A percentile compares a stretch with the other conserved stretches of the same genome.
Conservation (phyloP, 2,329 filamentous ascomycete genomes). For the Talaromyces sp. region DNA sequence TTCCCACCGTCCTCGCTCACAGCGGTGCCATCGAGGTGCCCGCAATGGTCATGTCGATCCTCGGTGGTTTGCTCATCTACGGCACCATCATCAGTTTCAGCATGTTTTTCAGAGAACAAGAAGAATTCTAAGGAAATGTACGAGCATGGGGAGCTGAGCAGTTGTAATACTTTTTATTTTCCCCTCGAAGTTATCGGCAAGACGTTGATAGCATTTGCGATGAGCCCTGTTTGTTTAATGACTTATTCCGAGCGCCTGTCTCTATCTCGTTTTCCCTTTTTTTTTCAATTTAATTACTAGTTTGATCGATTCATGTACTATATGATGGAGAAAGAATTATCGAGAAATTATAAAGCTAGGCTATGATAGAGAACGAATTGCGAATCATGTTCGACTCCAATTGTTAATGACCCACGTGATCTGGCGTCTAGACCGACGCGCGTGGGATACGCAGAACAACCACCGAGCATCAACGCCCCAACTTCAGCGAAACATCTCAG, state of each 20-base stretch:
- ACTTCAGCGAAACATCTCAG: not conserved
- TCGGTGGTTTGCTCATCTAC: conserved; percentile 91
- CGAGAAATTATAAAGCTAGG: not conserved
- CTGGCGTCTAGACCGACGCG: conserved; percentile 3
- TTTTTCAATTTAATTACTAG: not conserved
- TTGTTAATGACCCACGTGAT: conserved; percentile 6
- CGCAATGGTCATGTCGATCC: conserved; percentile 91
- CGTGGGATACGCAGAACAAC: not conserved
- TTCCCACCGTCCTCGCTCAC: conserved; percentile 84
- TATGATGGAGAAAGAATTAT: not conserved
- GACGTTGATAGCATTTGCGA: not conserved
- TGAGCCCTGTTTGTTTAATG: not conserved
- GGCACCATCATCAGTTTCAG: conserved; percentile 96
- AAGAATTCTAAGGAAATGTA: conserved; percentile 66
- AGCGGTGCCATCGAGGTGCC: conserved; percentile 72
- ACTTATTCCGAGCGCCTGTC: not conserved
- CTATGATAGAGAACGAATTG: not conserved
- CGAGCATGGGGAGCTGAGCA: not conserved
- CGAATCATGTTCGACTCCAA: not conserved
- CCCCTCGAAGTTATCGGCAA: not conserved
- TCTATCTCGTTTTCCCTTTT: too few species aligned
- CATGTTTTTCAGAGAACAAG: conserved; percentile 97
- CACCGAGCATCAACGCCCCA: not conserved
- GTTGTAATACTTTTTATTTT: not conserved
- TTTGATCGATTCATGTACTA: not conserved